These are phyloP conservation scores for Phytophthora vignae DNA, from an alignment of 352 stramenopile genomes.

Conservation along the genomic window DNA sequence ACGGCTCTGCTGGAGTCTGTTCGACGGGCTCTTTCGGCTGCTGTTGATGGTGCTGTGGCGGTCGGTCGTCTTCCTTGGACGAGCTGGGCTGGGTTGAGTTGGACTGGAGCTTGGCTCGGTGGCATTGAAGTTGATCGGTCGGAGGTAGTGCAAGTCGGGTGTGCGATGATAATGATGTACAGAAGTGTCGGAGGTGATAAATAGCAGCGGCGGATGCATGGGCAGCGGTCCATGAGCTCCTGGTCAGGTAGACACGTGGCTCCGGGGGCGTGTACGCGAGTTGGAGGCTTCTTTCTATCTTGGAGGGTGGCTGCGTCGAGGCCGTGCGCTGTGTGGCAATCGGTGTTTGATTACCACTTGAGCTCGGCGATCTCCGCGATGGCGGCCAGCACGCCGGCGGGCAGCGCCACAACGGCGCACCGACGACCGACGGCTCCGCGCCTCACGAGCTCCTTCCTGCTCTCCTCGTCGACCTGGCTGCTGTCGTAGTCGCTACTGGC, in stretches of 20 bases:
- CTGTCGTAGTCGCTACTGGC: slow-evolving; percentile 6
- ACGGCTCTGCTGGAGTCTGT: slow-evolving; percentile 1
- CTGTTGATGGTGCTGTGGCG: slow-evolving; percentile 1
- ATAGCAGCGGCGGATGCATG: slow-evolving; percentile 29
- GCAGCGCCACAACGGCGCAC: slow-evolving; percentile 37
- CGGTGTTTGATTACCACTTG: slow-evolving; percentile 24
- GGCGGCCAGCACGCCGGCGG: slow-evolving; percentile 19
- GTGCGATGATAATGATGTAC: slow-evolving; percentile 3
- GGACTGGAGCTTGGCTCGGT: background rate
- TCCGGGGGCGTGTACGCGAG: background rate
- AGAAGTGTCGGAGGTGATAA: slow-evolving; percentile 17
- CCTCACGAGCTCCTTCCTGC: slow-evolving; percentile 38
- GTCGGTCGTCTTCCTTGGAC: slow-evolving; percentile 8
- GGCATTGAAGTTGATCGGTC: slow-evolving; percentile 2
- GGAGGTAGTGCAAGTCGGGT: background rate
- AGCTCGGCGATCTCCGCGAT: slow-evolving; percentile 32
- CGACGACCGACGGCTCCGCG: slow-evolving; percentile 49
- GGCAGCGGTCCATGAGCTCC: background rate
- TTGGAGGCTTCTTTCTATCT: slow-evolving; percentile 11
- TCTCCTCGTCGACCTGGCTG: slow-evolving; percentile 24
- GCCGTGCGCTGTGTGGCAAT: background rate
- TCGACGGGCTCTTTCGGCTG: background rate
- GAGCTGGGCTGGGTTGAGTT: background rate
- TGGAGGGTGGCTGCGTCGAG: slow-evolving; percentile 12
- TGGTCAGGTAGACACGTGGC: slow-evolving; percentile 7